phyloP scores from a whole-genome alignment of 805 yeast species.

The Candida vaughaniae region DNA sequence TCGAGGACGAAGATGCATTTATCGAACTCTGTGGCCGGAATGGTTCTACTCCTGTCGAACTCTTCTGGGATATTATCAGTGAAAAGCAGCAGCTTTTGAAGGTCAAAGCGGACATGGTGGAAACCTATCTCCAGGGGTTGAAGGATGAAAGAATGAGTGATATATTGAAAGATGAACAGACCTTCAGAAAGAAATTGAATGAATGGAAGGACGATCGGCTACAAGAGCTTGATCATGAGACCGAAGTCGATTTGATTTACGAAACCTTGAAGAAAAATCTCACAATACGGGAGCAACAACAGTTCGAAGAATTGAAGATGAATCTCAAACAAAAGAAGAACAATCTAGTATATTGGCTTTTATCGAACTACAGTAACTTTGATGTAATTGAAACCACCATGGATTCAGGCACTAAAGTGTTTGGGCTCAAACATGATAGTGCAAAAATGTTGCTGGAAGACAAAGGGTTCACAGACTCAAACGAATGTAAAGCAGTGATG shows the following conservation, averaged over 20 bases:
- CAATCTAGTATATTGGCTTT: slow-evolving; percentile 17
- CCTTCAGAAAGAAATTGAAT: slow-evolving; percentile 18
- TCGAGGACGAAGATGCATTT: slow-evolving; percentile 59
- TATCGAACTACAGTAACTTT: slow-evolving; percentile 6
- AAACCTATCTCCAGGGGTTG: slow-evolving; percentile 39
- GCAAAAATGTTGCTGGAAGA: too few species aligned
- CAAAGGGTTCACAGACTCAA: too few species aligned
- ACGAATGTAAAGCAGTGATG: too few species aligned
- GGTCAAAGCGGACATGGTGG: slow-evolving; percentile 59
- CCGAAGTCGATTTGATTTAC: slow-evolving; percentile 22
- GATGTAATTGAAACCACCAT: slow-evolving; percentile 3
- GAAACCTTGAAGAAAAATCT: slow-evolving; percentile 26
- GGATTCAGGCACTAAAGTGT: too few species aligned
- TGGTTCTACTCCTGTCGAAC: slow-evolving; percentile 76
- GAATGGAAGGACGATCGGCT: slow-evolving; percentile 30
- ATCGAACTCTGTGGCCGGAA: slow-evolving; percentile 64
- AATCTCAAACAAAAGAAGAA: slow-evolving; percentile 10
- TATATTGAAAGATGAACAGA: slow-evolving; percentile 16
- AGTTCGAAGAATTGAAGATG: slow-evolving; percentile 11
- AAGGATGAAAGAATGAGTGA: slow-evolving; percentile 11
- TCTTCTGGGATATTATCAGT: slow-evolving; percentile 73
- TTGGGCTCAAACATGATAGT: too few species aligned
- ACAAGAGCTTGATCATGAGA: slow-evolving; percentile 15
- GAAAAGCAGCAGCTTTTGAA: slow-evolving; percentile 55
- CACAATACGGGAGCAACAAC: slow-evolving; percentile 15